Percentiles rank a stretch among this genome's conserved stretches.
Evolutionary conservation across 805 yeast genomes (phyloP).

Genomic region (Suhomyces kilbournensis): DNA sequence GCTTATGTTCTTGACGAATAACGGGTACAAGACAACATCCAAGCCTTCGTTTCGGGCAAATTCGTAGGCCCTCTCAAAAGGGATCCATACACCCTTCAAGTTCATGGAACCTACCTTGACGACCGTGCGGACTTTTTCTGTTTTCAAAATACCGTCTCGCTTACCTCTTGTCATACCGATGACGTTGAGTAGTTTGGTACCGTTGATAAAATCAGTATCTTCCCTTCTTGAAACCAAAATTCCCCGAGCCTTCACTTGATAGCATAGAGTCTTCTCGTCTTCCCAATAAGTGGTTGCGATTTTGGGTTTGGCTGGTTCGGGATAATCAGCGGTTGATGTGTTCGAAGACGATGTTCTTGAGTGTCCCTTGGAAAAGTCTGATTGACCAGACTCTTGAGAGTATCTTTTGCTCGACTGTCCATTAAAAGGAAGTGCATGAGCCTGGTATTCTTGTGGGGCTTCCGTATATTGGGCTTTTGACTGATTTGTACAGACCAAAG

Average conservation of each 20-base stretch:
- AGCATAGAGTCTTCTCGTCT: slow-evolving; percentile 35
- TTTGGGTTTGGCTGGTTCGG: slow-evolving; percentile 27
- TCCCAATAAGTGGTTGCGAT: slow-evolving; percentile 38
- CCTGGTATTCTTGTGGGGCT: not conserved
- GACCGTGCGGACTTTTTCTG: slow-evolving; percentile 25
- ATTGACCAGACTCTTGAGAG: not conserved
- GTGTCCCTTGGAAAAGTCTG: slow-evolving; percentile 5
- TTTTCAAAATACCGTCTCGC: slow-evolving; percentile 38
- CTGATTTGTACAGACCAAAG: not conserved
- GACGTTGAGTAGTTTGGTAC: slow-evolving; percentile 37
- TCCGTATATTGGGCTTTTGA: not conserved
- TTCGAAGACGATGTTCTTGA: slow-evolving; percentile 15
- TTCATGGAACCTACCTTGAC: slow-evolving; percentile 40
- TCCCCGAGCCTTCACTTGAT: slow-evolving; percentile 34
- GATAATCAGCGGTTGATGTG: slow-evolving; percentile 10
- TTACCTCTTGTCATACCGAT: slow-evolving; percentile 41
- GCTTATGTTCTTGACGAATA: slow-evolving; percentile 31
- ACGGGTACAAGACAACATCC: slow-evolving; percentile 29
- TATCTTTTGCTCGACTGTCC: not conserved
- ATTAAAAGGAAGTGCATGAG: not conserved
- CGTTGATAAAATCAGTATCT: slow-evolving; percentile 34
- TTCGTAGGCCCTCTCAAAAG: slow-evolving; percentile 37
- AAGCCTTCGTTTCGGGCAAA: slow-evolving; percentile 41
- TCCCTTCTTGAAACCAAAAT: slow-evolving; percentile 35
- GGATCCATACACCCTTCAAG: slow-evolving; percentile 42